Base-by-base conservation (phyloP, 805 yeast genomes). In the Schwanniomyces pseudopolymorphus region DNA sequence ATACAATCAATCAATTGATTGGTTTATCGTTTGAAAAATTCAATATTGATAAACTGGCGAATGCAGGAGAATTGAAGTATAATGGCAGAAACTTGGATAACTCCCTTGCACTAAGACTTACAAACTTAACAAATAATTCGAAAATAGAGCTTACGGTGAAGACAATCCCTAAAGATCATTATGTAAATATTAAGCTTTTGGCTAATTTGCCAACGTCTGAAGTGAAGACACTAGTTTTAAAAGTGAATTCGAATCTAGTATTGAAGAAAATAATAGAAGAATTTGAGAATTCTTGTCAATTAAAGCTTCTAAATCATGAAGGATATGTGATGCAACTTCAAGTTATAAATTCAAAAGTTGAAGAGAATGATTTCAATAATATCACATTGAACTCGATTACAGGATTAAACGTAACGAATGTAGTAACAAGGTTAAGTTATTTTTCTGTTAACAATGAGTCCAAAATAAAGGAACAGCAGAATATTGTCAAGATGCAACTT, bases 111-210 rank as follows among this genome's bases (percentile, higher is more conserved):
- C 41, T 72, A 7, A 51, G 73, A 39, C 59, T 66, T 36, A 60
- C 71, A 13, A 60, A 54, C 24, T 52, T 72, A 20, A 48, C 60
- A 19, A 70, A 64, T 47, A 72, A 71, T 45, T 56, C 71, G 31
- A 70, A 64, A 46, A 48, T 72, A 22, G 48, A 44, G 14, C 52
- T 72, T 16, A 48, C 47, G 42, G 40, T 56, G 11, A 41, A 53
- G 21, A 20, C 10, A 1, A 37, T 17, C 9, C 19, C 36, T 8
- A 24, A 19, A 20, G 40, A 43, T 3, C 31, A 39, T 5, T 48
- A 45, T 8, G 52, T 59, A 13, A 52, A 53, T 46, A 54, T 60
- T 3, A 62, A 60, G 43, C 46, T 63, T 27, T 42, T 48, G 11
- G 51, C 49, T 14, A 38, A 39, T 16, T 33, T 44, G 17, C 44